phyloP scores from a whole-genome alignment of 208 protist species.

The Tritrichomonas musculus region DNA sequence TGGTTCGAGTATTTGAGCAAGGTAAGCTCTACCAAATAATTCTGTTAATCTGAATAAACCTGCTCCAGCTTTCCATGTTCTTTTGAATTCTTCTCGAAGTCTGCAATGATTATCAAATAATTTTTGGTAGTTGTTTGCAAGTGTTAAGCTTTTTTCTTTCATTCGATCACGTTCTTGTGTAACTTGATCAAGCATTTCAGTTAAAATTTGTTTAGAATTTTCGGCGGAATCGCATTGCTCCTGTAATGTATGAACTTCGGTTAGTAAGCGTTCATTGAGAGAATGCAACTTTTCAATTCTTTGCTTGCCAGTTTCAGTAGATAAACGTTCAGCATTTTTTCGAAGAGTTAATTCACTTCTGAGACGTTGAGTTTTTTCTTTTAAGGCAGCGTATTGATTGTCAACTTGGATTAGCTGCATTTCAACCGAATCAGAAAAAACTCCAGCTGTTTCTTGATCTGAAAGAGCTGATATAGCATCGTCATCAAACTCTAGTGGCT shows the following conservation, averaged over 20 bases:
- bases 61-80: neutral
- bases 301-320: slow-evolving; percentile 2
- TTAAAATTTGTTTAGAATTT: neutral
- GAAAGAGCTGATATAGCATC: neutral
- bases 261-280: neutral
- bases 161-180: neutral
- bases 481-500: neutral
- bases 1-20: neutral
- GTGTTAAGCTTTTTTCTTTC: neutral
- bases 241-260: slow-evolving; percentile 10
- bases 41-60: neutral
- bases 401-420: neutral
- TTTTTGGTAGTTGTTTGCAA: neutral
- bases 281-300: slow-evolving; percentile 1
- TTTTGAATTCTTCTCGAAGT: neutral
- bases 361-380: neutral
- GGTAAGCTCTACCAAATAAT: neutral
- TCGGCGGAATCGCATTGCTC: neutral
- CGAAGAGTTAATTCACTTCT: neutral
- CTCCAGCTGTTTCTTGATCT: neutral
- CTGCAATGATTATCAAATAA: neutral
- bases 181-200: slow-evolving; percentile 6
- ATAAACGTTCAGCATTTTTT: neutral
- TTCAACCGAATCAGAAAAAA: neutral
- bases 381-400: neutral